phyloP scores from a whole-genome alignment of 2,329 filamentous ascomycete species.

The Trichoderma sp. region DNA sequence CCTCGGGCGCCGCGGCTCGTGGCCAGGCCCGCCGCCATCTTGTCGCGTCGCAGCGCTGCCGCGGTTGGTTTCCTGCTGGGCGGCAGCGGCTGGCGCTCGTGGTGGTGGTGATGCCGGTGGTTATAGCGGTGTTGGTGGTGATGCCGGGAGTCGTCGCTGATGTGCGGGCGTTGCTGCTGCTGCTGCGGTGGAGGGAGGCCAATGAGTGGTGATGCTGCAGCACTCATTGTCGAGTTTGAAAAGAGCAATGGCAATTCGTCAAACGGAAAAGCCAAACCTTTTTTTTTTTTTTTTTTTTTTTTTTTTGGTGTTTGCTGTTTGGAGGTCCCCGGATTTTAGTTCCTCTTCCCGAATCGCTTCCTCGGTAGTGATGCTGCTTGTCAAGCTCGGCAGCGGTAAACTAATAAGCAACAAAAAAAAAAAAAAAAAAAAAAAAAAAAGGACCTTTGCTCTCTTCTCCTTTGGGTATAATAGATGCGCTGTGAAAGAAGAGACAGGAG shows the following conservation, averaged over 20 bases:
- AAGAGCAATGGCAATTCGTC: not conserved
- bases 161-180: not conserved
- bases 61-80: not conserved
- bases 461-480: not conserved
- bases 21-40: not conserved
- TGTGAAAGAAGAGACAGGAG: not conserved
- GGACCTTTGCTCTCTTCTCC: no score
- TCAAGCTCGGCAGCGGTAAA: not conserved
- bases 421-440: no score
- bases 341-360: not conserved
- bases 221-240: not conserved
- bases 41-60: slow-evolving; percentile 7
- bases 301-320: not conserved
- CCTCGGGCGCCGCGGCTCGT: not conserved
- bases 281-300: no score
- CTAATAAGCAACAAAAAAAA: not conserved
- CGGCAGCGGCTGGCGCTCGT: slow-evolving; percentile 13
- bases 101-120: not conserved
- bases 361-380: not conserved
- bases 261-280: no score
- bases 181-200: not conserved
- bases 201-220: not conserved
- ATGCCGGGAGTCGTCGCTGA: not conserved
- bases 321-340: not conserved
- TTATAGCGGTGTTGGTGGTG: not conserved